Percentiles rank a stretch among this genome's conserved stretches.
phyloP scores from a whole-genome alignment of 1,284 basidiomycete genomes.

The Ceratobasidium sp. region DNA sequence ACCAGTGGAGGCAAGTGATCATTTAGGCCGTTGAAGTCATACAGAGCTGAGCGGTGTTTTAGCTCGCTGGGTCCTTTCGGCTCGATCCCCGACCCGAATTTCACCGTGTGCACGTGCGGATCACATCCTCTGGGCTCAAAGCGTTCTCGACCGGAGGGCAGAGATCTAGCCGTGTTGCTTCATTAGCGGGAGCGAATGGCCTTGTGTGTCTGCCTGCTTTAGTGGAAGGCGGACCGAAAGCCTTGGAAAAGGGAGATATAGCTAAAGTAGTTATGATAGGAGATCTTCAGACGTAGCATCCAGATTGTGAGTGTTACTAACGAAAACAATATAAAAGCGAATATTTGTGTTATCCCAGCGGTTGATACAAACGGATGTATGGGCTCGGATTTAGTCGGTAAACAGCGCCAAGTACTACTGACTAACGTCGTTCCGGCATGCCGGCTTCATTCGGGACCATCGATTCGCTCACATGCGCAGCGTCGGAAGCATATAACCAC shows the following conservation, averaged over 20 bases:
- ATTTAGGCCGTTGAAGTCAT: background rate
- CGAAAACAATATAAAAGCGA: background rate
- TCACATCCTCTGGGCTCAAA: constrained; percentile 56
- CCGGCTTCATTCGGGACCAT: constrained; percentile 31
- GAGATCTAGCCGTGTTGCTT: constrained; percentile 78
- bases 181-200: constrained; percentile 78
- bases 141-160: constrained; percentile 87
- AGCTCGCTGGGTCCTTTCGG: constrained; percentile 67
- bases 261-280: constrained; percentile 70
- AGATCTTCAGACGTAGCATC: constrained; percentile 57
- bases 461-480: constrained; percentile 9
- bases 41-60: constrained; percentile 8
- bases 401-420: background rate
- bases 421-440: constrained; percentile 10
- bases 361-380: background rate
- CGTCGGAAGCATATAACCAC: constrained; percentile 36
- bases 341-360: background rate
- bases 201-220: constrained; percentile 70
- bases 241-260: constrained; percentile 60
- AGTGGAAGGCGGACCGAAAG: constrained; percentile 52
- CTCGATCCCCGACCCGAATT: constrained; percentile 82
- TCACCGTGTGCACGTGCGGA: constrained; percentile 73
- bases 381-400: background rate
- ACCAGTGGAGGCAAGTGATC: constrained; percentile 63
- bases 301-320: background rate